Evolutionary conservation across 768 basidiomycete species (phyloP).

Genomic region (Scleroderma citrinum): DNA sequence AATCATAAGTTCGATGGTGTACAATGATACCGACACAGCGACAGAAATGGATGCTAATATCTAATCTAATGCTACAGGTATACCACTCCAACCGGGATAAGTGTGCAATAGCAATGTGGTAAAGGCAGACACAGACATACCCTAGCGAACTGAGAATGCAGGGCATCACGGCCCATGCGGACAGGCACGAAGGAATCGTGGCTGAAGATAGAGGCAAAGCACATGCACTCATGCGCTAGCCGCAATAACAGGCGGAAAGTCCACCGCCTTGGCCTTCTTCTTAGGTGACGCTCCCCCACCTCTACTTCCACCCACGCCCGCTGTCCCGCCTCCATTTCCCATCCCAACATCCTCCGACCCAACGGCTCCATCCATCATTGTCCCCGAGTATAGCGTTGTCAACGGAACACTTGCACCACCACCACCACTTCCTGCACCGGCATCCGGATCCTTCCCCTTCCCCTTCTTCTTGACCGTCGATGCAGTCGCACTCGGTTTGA

Average conservation of each 20-base stretch:
- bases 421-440: constrained; percentile 9
- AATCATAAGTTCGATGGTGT: no score
- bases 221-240: constrained; percentile 25
- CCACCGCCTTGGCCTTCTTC: constrained; percentile 20
- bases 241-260: constrained; percentile 31
- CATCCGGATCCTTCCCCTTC: constrained; percentile 21
- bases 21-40: no score
- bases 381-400: constrained; percentile 8
- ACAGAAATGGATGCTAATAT: no score
- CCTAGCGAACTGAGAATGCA: no score
- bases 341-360: constrained; percentile 26
- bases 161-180: not conserved
- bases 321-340: not conserved
- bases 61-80: constrained; percentile 31
- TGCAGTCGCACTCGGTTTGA: constrained; percentile 42
- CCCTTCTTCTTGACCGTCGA: constrained; percentile 59
- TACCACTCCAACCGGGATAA: no score
- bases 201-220: not conserved
- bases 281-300: constrained; percentile 9
- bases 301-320: constrained; percentile 8
- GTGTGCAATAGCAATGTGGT: not conserved
- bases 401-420: constrained; percentile 8
- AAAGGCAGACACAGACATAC: not conserved
- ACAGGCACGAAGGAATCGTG: not conserved
- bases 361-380: constrained; percentile 12